Percentiles rank a stretch among this genome's conserved stretches.
phyloP scores from a whole-genome alignment of 305 asterid species.

The Withania somnifera region DNA sequence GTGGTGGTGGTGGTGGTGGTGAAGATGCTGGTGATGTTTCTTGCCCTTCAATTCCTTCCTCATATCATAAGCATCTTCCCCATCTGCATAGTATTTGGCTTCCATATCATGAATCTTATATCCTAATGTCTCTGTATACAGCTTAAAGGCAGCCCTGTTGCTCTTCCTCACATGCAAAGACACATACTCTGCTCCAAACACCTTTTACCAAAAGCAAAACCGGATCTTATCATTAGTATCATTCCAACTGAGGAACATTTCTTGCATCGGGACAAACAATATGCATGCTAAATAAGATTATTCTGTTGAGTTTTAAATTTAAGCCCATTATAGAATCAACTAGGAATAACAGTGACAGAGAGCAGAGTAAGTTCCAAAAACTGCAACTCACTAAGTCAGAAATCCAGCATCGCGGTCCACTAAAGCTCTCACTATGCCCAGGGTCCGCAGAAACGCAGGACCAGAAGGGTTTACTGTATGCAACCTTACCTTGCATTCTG shows the following conservation, averaged over 20 bases:
- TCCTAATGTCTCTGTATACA: conserved; percentile 81
- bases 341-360: not conserved
- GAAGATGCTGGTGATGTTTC: conserved; percentile 52
- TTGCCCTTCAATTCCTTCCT: conserved; percentile 75
- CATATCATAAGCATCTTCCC: conserved; percentile 99
- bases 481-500: too few relatives aligned
- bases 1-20: conserved; percentile 53
- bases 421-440: too few relatives aligned
- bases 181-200: conserved; percentile 81
- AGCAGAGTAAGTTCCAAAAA: not conserved
- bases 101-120: conserved; percentile 89
- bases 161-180: conserved; percentile 93
- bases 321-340: not conserved
- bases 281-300: not conserved
- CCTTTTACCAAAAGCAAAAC: conserved; percentile 36
- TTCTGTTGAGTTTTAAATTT: not conserved
- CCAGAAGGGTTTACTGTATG: too few relatives aligned
- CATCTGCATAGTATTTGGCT: conserved; percentile 95
- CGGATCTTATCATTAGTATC: not conserved
- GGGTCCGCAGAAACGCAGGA: too few relatives aligned
- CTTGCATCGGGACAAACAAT: not conserved
- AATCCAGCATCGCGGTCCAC: not conserved
- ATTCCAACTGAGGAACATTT: not conserved
- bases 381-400: not conserved
- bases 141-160: conserved; percentile 85